Evolutionary conservation across 306 rosid species (phyloP).

Genomic region (Amphicarpaea edgeworthii): DNA sequence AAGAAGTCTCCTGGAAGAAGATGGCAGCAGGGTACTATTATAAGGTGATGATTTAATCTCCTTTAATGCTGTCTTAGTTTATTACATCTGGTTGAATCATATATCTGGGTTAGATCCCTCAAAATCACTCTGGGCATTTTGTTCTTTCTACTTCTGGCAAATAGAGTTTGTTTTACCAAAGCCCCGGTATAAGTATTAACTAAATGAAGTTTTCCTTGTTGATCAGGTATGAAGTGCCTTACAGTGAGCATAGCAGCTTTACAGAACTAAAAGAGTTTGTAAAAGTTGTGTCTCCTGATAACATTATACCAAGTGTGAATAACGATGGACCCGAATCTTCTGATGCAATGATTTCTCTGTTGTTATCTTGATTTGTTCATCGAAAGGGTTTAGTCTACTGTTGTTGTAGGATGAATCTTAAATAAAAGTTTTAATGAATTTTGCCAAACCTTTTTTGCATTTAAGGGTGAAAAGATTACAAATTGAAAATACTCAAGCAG

Average conservation of each 20-base stretch:
- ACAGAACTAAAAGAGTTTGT: constrained; percentile 84
- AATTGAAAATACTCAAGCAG: background rate
- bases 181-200: background rate
- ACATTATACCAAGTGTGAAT: constrained; percentile 89
- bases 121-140: background rate
- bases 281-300: constrained; percentile 73
- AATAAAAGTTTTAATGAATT: constrained; percentile 22
- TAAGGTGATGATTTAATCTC: constrained; percentile 65
- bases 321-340: constrained; percentile 86
- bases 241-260: constrained; percentile 95
- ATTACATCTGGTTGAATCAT: constrained; percentile 10
- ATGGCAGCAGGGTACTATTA: constrained; percentile 93
- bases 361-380: constrained; percentile 59
- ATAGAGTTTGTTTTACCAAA: constrained; percentile 22
- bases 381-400: constrained; percentile 11
- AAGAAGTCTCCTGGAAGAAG: constrained; percentile 90
- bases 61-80: constrained; percentile 1
- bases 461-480: background rate
- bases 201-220: constrained; percentile 25
- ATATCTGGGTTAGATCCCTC: constrained; percentile 7
- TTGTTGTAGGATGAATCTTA: constrained; percentile 23
- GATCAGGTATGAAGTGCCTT: constrained; percentile 90
- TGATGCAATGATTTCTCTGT: constrained; percentile 74
- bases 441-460: constrained; percentile 19
- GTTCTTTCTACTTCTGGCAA: constrained; percentile 1